These are phyloP conservation scores for Pulveroboletus frians DNA, from an alignment of 768 basidiomycete species.

Conservation along the genomic window DNA sequence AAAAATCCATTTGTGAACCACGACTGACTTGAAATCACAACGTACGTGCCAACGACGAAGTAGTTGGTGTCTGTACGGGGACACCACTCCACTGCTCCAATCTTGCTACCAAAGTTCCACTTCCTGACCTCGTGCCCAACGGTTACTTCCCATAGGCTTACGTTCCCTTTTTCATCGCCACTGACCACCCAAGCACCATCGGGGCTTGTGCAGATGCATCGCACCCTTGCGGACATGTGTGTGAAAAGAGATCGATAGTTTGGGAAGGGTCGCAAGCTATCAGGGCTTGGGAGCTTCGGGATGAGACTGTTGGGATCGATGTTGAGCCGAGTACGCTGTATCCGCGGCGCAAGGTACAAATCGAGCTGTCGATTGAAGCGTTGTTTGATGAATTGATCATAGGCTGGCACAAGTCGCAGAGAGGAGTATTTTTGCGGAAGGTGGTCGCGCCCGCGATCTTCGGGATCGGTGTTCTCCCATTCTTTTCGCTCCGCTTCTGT, in stretches of 20 bases:
- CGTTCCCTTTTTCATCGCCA: constrained; percentile 83
- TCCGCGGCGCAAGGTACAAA: constrained; percentile 91
- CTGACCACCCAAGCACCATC: constrained; percentile 89
- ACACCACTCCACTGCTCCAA: constrained; percentile 91
- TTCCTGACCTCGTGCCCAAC: constrained; percentile 84
- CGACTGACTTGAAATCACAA: constrained; percentile 17
- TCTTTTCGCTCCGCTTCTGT: constrained; percentile 73
- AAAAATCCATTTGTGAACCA: constrained; percentile 7
- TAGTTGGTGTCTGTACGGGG: constrained; percentile 78
- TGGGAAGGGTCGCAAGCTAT: constrained; percentile 90
- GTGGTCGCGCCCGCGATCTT: constrained; percentile 87
- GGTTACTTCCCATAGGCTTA: constrained; percentile 87
- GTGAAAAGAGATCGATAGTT: constrained; percentile 72
- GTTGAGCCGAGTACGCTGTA: constrained; percentile 81
- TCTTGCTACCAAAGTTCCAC: constrained; percentile 76
- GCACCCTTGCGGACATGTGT: constrained; percentile 63
- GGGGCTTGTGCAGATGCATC: constrained; percentile 77
- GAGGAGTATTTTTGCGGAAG: constrained; percentile 82
- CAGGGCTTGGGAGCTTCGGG: constrained; percentile 91
- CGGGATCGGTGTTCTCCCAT: constrained; percentile 80
- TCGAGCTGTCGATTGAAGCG: constrained; percentile 92
- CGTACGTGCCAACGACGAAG: constrained; percentile 77
- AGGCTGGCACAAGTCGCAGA: constrained; percentile 87
- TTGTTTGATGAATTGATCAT: constrained; percentile 87
- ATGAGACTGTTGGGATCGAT: constrained; percentile 89